These are phyloP conservation scores for Polygonum maritimum DNA, from an alignment of 148 eudicot genomes.

Conservation along the genomic window DNA sequence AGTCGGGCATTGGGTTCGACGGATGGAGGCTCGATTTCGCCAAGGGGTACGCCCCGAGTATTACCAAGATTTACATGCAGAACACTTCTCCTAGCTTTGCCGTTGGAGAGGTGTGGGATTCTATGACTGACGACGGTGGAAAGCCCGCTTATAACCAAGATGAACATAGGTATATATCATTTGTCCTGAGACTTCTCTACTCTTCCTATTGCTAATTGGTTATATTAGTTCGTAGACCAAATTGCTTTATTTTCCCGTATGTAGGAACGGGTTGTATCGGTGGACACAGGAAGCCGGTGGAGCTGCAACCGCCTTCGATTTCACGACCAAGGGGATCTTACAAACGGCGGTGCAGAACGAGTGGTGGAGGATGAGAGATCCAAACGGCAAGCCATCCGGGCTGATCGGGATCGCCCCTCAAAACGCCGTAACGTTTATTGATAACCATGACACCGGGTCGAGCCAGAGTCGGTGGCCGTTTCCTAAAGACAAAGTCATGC, in stretches of 20 bases:
- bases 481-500: slow-evolving; percentile 46
- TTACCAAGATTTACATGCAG: slow-evolving; percentile 29
- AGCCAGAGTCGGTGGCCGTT: slow-evolving; percentile 47
- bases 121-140: slow-evolving; percentile 27
- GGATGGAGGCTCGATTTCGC: slow-evolving; percentile 70
- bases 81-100: slow-evolving; percentile 24
- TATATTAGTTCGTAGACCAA: too few species aligned
- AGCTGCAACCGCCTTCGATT: slow-evolving; percentile 31
- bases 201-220: too few species aligned
- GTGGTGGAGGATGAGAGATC: slow-evolving; percentile 37
- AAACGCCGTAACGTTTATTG: slow-evolving; percentile 43
- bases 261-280: not conserved
- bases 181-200: too few species aligned
- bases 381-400: slow-evolving; percentile 40
- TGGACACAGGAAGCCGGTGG: slow-evolving; percentile 41
- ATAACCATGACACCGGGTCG: slow-evolving; percentile 49
- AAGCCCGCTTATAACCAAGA: slow-evolving; percentile 27
- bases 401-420: slow-evolving; percentile 37
- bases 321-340: slow-evolving; percentile 40
- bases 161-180: not conserved
- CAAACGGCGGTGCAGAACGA: slow-evolving; percentile 45
- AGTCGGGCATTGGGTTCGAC: slow-evolving; percentile 9
- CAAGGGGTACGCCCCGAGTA: slow-evolving; percentile 40
- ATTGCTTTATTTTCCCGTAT: too few species aligned
- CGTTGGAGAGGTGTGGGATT: slow-evolving; percentile 49